Conservation (phyloP, 1,139 yeast species). For the Zhuliangozyma blackwelliae region DNA sequence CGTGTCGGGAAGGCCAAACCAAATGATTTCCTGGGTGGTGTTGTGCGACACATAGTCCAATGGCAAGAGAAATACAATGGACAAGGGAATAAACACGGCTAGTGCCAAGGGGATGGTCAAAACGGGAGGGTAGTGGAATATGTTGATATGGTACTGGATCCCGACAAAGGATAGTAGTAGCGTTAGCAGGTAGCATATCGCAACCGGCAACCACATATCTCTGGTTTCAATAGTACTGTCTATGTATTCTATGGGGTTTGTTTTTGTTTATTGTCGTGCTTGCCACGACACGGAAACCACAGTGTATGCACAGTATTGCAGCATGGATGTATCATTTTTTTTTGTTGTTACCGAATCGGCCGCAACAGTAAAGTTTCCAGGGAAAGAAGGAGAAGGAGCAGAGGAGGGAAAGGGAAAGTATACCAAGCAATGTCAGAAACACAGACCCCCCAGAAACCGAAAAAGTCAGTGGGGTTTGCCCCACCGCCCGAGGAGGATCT, state of each 20-base stretch:
- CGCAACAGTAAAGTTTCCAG: not conserved
- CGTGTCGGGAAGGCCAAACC: conserved; percentile 33
- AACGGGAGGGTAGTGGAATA: conserved; percentile 33
- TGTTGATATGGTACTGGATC: conserved; percentile 33
- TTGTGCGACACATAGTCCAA: conserved; percentile 38
- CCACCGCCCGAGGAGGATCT: conserved; percentile 37
- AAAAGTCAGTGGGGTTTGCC: conserved; percentile 40
- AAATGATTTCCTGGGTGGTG: conserved; percentile 13
- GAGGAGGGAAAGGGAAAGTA: not conserved
- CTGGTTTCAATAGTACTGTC: no score
- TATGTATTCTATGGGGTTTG: no score
- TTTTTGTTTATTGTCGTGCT: no score
- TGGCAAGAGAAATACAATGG: conserved; percentile 38
- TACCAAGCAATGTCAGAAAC: conserved; percentile 1
- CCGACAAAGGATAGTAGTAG: conserved; percentile 31
- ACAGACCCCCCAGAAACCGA: conserved; percentile 3
- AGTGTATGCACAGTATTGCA: no score
- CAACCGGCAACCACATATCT: conserved; percentile 29
- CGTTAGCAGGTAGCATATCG: conserved; percentile 25
- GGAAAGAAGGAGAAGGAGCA: not conserved
- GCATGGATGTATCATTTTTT: no score
- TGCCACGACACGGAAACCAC: no score
- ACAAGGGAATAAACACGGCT: conserved; percentile 42
- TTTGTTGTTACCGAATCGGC: no score
- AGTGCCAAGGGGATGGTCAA: conserved; percentile 30